Base-by-base conservation (phyloP, 2,329 filamentous ascomycete species). In the Annulohypoxylon truncatum region DNA sequence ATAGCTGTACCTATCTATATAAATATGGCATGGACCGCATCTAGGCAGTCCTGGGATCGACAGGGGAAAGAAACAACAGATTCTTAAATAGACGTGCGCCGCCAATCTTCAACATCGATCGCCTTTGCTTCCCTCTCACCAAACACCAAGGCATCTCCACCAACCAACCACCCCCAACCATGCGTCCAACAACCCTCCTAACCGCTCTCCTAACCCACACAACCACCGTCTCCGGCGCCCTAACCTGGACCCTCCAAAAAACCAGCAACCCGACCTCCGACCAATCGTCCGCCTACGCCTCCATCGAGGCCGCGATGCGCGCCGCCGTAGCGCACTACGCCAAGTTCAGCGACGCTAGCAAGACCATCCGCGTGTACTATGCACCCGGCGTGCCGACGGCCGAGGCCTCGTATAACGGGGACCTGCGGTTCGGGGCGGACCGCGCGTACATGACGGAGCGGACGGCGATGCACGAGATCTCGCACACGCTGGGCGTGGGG, bases 401-500 rank as follows among this genome's bases (percentile, higher is more conserved):
- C 22, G 82, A 84, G 67, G 82, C 77, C 7, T 82, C 73, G 76
- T 81, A 77, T 73, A 82, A 79, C 70, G 82, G 82, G 40, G 79
- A 81, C 71, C 74, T 84, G n/a, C 79, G 82, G 12, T 84, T 84
- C 72, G 82, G 82, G 4, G 75, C 77, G 10, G 77, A 83, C 76
- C 72, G 82, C 7, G 66, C 78, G 0, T 84, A 82, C 76, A 84
- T 84, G 82, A 83, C 72, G 50, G 80, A 84, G 72, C 81, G 82
- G 12, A 83, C 81, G 2, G 82, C 82, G 4, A 75, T 84, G 71
- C 82, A 84, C 69, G 82, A 84, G 74, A 82, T 83, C 44, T 67
- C 81, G 1, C 82, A 84, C 71, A 83, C 82, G 0, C 78, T 84
- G 4, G 82, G 82, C 2, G 75, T 84, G n/a, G 82, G 82, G 0